Percentiles rank a stretch among this genome's conserved stretches.
These are phyloP conservation scores for Phytomonas sp. DNA, from an alignment of 208 protist genomes.

Conservation along the genomic window DNA sequence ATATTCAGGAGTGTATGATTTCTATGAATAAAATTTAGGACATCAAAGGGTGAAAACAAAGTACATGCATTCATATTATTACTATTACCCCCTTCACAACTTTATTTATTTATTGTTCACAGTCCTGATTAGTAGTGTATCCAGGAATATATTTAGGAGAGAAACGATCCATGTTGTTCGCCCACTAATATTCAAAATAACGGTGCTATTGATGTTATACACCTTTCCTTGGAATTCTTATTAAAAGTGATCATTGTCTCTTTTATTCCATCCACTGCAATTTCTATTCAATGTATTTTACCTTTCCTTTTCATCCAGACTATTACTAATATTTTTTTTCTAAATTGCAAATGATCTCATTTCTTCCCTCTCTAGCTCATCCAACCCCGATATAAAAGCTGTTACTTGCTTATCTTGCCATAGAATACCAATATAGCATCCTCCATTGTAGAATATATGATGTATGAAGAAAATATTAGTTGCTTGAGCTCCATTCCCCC, in stretches of 20 bases:
- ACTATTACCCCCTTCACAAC: not conserved
- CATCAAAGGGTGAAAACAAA: not conserved
- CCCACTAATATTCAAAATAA: not conserved
- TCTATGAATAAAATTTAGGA: constrained; percentile 6
- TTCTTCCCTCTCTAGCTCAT: not conserved
- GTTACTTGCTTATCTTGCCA: not conserved
- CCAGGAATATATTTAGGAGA: not conserved
- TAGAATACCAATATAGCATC: not conserved
- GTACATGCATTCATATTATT: not conserved
- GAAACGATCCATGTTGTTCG: constrained; percentile 2
- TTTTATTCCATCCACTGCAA: not conserved
- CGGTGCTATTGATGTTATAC: not conserved
- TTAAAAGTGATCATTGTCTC: not conserved
- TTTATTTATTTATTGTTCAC: constrained; percentile 3
- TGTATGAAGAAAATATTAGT: constrained; percentile 1
- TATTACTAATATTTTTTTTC: not conserved
- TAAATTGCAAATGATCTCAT: not conserved
- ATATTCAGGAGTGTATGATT: not conserved
- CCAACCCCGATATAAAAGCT: not conserved
- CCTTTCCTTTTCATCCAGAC: not conserved
- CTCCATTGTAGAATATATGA: not conserved
- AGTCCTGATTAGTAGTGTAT: not conserved
- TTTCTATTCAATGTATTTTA: not conserved
- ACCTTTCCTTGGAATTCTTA: not conserved
- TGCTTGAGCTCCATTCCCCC: not conserved